Evolutionary conservation across 805 yeast genomes (phyloP).

Genomic region (Myxozyma udenii): DNA sequence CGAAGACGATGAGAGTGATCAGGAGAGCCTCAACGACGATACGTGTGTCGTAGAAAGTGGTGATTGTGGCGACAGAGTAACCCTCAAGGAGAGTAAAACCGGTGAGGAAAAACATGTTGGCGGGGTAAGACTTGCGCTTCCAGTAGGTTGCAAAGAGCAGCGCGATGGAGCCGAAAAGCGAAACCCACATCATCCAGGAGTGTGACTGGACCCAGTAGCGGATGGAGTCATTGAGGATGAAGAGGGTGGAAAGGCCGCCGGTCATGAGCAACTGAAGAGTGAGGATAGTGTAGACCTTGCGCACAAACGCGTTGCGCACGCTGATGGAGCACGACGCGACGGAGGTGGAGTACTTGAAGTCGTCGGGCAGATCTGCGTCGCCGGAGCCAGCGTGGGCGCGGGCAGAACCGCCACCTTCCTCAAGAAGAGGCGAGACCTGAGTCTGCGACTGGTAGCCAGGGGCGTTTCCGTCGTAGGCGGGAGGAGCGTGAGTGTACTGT

Average conservation of each 20-base stretch:
- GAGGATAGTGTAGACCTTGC: constrained; percentile 75
- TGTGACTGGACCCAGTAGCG: constrained; percentile 56
- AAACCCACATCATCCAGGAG: constrained; percentile 56
- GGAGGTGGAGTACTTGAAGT: constrained; percentile 74
- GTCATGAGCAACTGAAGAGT: constrained; percentile 63
- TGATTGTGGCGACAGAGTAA: constrained; percentile 64
- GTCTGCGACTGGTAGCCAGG: background rate
- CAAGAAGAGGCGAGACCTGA: background rate
- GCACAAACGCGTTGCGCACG: constrained; percentile 68
- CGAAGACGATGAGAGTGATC: constrained; percentile 65
- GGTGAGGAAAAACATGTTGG: constrained; percentile 56
- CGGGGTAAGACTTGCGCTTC: constrained; percentile 67
- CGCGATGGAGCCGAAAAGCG: constrained; percentile 59
- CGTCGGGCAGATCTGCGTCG: constrained; percentile 42
- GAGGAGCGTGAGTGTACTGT: constrained; percentile 23
- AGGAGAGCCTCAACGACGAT: constrained; percentile 68
- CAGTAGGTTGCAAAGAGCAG: constrained; percentile 61
- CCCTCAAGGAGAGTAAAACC: constrained; percentile 75
- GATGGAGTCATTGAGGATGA: constrained; percentile 47
- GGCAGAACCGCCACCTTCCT: background rate
- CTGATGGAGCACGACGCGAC: constrained; percentile 76
- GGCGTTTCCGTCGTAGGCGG: constrained; percentile 9
- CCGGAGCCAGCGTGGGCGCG: background rate
- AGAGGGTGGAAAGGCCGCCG: constrained; percentile 52
- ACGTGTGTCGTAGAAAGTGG: constrained; percentile 59